phyloP scores from a whole-genome alignment of 768 basidiomycete species.

The Macrolepiota albuminosa region DNA sequence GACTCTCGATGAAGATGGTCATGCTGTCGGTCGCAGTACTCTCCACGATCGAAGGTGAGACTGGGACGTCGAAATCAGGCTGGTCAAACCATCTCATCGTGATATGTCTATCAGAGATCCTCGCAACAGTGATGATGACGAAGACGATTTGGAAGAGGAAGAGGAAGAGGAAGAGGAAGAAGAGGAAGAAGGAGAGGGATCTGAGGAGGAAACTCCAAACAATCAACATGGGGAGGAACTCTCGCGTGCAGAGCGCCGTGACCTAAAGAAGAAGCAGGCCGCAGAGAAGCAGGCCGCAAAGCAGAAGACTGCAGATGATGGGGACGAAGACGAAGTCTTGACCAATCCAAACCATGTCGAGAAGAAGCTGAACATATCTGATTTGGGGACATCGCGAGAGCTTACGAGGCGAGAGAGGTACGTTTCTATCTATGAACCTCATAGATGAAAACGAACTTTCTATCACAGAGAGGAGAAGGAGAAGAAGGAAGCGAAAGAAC shows the following conservation, averaged over 20 bases:
- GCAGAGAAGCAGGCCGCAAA: constrained; percentile 29
- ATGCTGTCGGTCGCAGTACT: constrained; percentile 34
- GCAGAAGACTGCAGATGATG: constrained; percentile 29
- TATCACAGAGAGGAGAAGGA: constrained; percentile 78
- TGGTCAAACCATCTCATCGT: constrained; percentile 4
- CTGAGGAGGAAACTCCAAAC: constrained; percentile 36
- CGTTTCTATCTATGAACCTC: background rate
- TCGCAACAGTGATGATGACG: constrained; percentile 24
- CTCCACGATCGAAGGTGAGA: constrained; percentile 33
- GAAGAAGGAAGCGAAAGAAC: constrained; percentile 83
- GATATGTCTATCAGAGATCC: constrained; percentile 10
- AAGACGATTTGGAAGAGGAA: constrained; percentile 38
- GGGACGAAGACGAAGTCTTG: constrained; percentile 59
- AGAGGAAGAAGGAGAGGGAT: constrained; percentile 32
- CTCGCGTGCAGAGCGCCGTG: constrained; percentile 67
- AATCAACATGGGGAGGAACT: constrained; percentile 48
- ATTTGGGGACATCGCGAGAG: constrained; percentile 61
- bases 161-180: constrained; percentile 38
- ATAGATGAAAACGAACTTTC: background rate
- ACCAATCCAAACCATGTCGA: constrained; percentile 74
- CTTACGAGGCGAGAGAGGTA: constrained; percentile 65
- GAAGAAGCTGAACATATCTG: constrained; percentile 74
- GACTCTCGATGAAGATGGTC: constrained; percentile 51
- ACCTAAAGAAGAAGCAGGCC: constrained; percentile 79
- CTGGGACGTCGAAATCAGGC: constrained; percentile 5